These are phyloP conservation scores for Paraphaeosphaeria sporulosa DNA, from an alignment of 2,329 filamentous ascomycete species.

Conservation along the genomic window DNA sequence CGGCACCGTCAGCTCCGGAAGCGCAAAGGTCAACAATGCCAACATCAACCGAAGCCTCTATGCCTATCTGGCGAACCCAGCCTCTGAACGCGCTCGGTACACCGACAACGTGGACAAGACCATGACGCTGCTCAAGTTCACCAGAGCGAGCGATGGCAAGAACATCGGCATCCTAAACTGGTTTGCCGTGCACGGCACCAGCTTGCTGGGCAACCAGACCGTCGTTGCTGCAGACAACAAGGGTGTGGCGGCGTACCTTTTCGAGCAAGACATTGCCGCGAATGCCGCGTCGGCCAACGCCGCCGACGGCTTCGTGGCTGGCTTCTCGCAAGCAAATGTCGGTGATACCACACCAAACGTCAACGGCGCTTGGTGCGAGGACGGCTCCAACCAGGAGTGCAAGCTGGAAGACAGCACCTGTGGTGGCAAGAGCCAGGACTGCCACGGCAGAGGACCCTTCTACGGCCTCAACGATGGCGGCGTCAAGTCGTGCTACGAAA, in stretches of 20 bases:
- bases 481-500: conserved; percentile 77
- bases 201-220: conserved; percentile 89
- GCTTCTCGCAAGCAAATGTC: conserved; percentile 90
- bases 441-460: conserved; percentile 76
- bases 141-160: conserved; percentile 75
- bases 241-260: conserved; percentile 84
- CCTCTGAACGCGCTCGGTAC: conserved; percentile 76
- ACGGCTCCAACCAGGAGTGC: conserved; percentile 73
- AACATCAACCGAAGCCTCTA: conserved; percentile 91
- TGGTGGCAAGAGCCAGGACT: conserved; percentile 72
- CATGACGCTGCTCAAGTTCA: conserved; percentile 81
- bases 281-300: conserved; percentile 51
- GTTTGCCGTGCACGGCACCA: conserved; percentile 93
- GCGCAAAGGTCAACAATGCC: conserved; percentile 73
- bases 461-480: conserved; percentile 70
- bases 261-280: conserved; percentile 72
- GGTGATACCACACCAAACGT: conserved; percentile 92
- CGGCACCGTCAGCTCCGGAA: conserved; percentile 76
- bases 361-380: conserved; percentile 87
- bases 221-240: conserved; percentile 95
- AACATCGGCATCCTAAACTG: conserved; percentile 84
- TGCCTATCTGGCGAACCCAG: conserved; percentile 86
- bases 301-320: conserved; percentile 79
- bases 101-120: conserved; percentile 73
- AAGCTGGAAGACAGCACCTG: conserved; percentile 86